These are phyloP conservation scores for Talaromyces rugulosus DNA, from an alignment of 2,329 filamentous ascomycete species.

Conservation along the genomic window DNA sequence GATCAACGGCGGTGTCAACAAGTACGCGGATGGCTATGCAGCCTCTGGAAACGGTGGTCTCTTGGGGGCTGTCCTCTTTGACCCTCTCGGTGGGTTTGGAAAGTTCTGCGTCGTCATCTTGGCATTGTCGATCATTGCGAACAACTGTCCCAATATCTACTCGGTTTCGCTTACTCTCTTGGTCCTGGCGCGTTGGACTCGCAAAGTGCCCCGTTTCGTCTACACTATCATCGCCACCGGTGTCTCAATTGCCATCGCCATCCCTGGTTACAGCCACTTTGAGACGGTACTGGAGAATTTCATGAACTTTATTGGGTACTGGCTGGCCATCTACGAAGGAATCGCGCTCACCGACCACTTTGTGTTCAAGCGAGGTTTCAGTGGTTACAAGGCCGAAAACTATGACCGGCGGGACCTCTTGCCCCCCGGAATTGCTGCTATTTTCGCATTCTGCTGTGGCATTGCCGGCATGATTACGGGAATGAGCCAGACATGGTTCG, in stretches of 20 bases:
- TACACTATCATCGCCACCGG: conserved; percentile 61
- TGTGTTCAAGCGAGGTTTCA: conserved; percentile 60
- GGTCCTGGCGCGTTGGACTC: conserved; percentile 56
- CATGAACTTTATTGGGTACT: conserved; percentile 66
- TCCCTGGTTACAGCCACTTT: conserved; percentile 65
- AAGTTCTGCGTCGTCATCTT: conserved; percentile 67
- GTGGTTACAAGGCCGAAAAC: conserved; percentile 55
- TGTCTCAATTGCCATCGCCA: conserved; percentile 64
- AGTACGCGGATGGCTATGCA: conserved; percentile 53
- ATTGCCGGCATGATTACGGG: conserved; percentile 63
- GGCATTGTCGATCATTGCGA: conserved; percentile 63
- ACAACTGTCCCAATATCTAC: conserved; percentile 71
- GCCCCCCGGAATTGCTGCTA: conserved; percentile 61
- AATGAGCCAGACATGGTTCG: conserved; percentile 67
- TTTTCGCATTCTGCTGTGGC: conserved; percentile 60
- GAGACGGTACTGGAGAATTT: conserved; percentile 62
- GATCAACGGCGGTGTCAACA: conserved; percentile 50
- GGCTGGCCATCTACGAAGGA: conserved; percentile 69
- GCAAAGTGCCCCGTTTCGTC: conserved; percentile 62
- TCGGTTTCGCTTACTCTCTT: conserved; percentile 65
- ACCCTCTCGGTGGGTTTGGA: conserved; percentile 60
- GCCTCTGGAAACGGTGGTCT: conserved; percentile 62
- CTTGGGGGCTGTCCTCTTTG: conserved; percentile 59
- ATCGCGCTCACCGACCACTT: conserved; percentile 65
- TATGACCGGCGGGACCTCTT: conserved; percentile 57